phyloP scores from a whole-genome alignment of 2,329 filamentous ascomycete genomes.

The Colletotrichum cereale region DNA sequence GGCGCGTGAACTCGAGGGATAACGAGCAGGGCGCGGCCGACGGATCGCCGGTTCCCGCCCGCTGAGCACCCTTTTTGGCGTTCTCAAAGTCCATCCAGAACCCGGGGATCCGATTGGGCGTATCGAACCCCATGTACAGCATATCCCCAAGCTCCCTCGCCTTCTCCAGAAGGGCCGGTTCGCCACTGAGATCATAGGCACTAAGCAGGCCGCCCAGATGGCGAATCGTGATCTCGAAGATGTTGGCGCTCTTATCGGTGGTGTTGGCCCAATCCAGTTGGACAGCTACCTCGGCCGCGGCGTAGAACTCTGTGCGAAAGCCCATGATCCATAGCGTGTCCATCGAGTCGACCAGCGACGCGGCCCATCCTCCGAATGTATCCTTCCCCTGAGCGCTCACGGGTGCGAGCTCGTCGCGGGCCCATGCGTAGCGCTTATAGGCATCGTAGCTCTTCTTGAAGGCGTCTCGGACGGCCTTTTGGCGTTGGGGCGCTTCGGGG shows the following conservation, averaged over 20 bases:
- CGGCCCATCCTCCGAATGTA: conserved; percentile 62
- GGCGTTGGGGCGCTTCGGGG: conserved; percentile 38
- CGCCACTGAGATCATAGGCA: conserved; percentile 76
- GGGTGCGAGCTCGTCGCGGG: conserved; percentile 59
- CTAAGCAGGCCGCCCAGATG: conserved; percentile 77
- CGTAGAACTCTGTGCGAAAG: conserved; percentile 62
- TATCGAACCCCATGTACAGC: conserved; percentile 76
- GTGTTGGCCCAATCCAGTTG: conserved; percentile 66
- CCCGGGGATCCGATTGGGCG: conserved; percentile 72
- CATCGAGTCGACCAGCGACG: conserved; percentile 59
- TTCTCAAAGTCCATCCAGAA: conserved; percentile 39
- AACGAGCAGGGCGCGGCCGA: conserved; percentile 70
- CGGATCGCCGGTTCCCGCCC: conserved; percentile 48
- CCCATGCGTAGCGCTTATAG: conserved; percentile 60
- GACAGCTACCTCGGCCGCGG: conserved; percentile 57
- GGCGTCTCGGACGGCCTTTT: conserved; percentile 49
- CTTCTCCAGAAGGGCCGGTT: conserved; percentile 68
- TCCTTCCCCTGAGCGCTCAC: conserved; percentile 54
- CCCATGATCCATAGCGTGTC: conserved; percentile 69
- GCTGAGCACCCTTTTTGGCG: conserved; percentile 18
- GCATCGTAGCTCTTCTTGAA: conserved; percentile 55
- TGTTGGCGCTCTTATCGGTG: conserved; percentile 61
- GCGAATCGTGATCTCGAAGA: conserved; percentile 79
- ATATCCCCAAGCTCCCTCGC: conserved; percentile 73
- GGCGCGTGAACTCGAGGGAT: conserved; percentile 77